A percentile compares a stretch with the other conserved stretches of the same genome.
Evolutionary conservation across 805 yeast species (phyloP).

Genomic region (Sugiyamaella mastotermitis): DNA sequence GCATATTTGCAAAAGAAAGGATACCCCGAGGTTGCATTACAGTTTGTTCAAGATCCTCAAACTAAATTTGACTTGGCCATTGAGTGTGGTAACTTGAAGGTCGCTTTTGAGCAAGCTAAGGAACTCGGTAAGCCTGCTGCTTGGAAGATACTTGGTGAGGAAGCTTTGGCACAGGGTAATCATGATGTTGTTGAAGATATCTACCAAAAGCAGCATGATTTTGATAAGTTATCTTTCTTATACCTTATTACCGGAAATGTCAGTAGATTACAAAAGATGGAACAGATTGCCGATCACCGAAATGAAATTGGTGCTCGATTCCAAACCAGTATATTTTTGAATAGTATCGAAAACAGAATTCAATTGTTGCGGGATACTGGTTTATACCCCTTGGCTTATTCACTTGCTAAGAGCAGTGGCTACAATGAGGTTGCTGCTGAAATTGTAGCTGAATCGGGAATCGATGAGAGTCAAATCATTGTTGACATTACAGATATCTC

Average conservation of each 20-base stretch:
- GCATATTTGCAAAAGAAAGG: slow-evolving; percentile 93
- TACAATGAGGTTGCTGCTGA: slow-evolving; percentile 67
- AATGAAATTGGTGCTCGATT: slow-evolving; percentile 73
- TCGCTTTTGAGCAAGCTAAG: slow-evolving; percentile 86
- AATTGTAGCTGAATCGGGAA: slow-evolving; percentile 64
- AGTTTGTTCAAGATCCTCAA: slow-evolving; percentile 94
- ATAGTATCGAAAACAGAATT: slow-evolving; percentile 70
- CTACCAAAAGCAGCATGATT: slow-evolving; percentile 77
- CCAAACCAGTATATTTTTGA: slow-evolving; percentile 74
- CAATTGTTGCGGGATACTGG: slow-evolving; percentile 72
- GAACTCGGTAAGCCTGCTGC: slow-evolving; percentile 57
- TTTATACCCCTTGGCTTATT: slow-evolving; percentile 82
- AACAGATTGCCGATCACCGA: slow-evolving; percentile 81
- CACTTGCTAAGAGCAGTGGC: slow-evolving; percentile 84
- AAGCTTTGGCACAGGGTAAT: slow-evolving; percentile 88
- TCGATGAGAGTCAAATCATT: slow-evolving; percentile 55
- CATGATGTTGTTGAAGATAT: slow-evolving; percentile 77
- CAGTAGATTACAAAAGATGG: slow-evolving; percentile 74
- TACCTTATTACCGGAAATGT: slow-evolving; percentile 80
- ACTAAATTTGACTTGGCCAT: slow-evolving; percentile 93
- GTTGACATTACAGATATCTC: slow-evolving; percentile 41
- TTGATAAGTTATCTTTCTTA: slow-evolving; percentile 85
- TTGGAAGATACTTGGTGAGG: slow-evolving; percentile 81
- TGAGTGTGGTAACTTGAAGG: slow-evolving; percentile 82
- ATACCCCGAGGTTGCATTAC: slow-evolving; percentile 94